Percentiles rank a stretch among this genome's conserved stretches.
Evolutionary conservation across 768 basidiomycete genomes (phyloP).

Genomic region (Kwoniella europaea): DNA sequence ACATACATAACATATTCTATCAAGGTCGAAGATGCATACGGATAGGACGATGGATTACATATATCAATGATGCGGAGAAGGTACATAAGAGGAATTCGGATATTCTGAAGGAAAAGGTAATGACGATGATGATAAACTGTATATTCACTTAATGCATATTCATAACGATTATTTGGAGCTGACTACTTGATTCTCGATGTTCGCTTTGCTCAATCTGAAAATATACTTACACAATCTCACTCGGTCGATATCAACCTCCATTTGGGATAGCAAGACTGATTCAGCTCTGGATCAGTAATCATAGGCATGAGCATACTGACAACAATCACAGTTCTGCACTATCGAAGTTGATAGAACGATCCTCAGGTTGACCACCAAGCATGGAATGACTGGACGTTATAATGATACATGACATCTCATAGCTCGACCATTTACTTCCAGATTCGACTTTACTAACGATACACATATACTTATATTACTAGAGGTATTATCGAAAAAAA

Average conservation of each 20-base stretch:
- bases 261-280: no score
- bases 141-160: slow-evolving; percentile 4
- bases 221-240: no score
- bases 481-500: no score
- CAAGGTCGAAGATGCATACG: no score
- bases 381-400: no score
- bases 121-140: slow-evolving; percentile 7
- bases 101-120: not conserved
- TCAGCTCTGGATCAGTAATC: no score
- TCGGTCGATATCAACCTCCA: no score
- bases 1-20: no score
- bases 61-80: not conserved
- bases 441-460: not conserved
- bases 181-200: not conserved
- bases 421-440: no score
- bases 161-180: not conserved
- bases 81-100: not conserved
- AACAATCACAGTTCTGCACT: not conserved
- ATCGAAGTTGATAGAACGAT: not conserved
- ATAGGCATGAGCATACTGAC: not conserved
- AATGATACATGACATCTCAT: no score
- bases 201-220: no score
- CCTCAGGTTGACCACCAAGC: not conserved
- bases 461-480: not conserved
- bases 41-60: not conserved